These are phyloP conservation scores for Lyophyllum decastes DNA, from an alignment of 768 basidiomycete species.

Conservation along the genomic window DNA sequence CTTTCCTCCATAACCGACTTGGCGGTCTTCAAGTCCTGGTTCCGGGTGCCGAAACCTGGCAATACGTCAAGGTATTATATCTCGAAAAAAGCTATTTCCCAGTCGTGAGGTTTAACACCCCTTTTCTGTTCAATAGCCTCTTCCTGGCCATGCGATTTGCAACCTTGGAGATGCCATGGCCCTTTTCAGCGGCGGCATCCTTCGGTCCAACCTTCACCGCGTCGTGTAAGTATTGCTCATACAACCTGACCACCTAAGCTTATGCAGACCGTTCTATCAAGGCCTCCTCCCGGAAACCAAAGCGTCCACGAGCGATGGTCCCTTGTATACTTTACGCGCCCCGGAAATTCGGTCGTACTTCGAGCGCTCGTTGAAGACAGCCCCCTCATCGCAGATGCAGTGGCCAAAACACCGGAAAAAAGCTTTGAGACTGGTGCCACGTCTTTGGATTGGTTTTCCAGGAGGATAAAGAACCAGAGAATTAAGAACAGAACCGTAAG, in stretches of 20 bases:
- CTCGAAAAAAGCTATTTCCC: background rate
- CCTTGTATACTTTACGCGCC: slow-evolving; percentile 68
- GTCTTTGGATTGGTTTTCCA: slow-evolving; percentile 44
- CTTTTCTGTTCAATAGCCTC: slow-evolving; percentile 29
- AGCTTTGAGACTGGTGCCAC: slow-evolving; percentile 38
- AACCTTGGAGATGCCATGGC: slow-evolving; percentile 40
- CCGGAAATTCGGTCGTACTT: slow-evolving; percentile 52
- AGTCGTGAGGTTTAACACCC: background rate
- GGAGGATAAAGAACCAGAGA: slow-evolving; percentile 45
- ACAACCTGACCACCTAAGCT: background rate
- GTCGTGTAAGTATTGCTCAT: slow-evolving; percentile 6
- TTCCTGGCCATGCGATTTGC: slow-evolving; percentile 55
- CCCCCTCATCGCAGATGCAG: slow-evolving; percentile 47
- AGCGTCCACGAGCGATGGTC: slow-evolving; percentile 59
- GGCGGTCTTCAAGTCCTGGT: slow-evolving; percentile 72
- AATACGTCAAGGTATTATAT: slow-evolving; percentile 60
- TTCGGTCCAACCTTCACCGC: slow-evolving; percentile 22
- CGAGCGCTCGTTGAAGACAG: slow-evolving; percentile 55
- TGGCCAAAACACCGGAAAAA: slow-evolving; percentile 34
- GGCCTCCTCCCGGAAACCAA: slow-evolving; percentile 63
- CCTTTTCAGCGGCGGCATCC: slow-evolving; percentile 23
- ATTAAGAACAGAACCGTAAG: slow-evolving; percentile 43
- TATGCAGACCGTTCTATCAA: slow-evolving; percentile 18
- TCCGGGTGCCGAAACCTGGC: slow-evolving; percentile 63
- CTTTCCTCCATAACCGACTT: slow-evolving; percentile 68